A percentile compares a stretch with the other conserved stretches of the same genome.
Evolutionary conservation across 2,329 filamentous ascomycete genomes (phyloP).

Genomic region (Phyllosticta citribraziliensis): DNA sequence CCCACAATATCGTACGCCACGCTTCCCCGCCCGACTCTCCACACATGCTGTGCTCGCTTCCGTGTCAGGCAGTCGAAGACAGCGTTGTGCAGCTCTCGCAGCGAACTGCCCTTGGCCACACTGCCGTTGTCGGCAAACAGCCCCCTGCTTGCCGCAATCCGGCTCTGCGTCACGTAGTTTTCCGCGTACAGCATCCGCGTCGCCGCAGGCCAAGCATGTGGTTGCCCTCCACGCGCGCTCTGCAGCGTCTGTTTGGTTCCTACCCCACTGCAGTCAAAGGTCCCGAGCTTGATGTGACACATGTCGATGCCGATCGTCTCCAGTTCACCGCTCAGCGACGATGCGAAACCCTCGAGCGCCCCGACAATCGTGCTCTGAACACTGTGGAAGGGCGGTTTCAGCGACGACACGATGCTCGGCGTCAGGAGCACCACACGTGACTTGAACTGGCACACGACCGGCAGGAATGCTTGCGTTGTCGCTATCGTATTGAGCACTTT

Average conservation of each 20-base stretch:
- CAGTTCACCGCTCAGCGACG: constrained; percentile 71
- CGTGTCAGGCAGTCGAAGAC: constrained; percentile 83
- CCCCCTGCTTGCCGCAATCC: constrained; percentile 40
- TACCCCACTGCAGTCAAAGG: constrained; percentile 71
- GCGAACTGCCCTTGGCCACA: constrained; percentile 52
- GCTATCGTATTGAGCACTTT: constrained; percentile 84
- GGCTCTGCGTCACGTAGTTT: constrained; percentile 29
- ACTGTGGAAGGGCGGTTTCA: constrained; percentile 70
- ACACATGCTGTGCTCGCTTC: constrained; percentile 47
- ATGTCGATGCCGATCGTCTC: constrained; percentile 66
- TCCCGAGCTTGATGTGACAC: constrained; percentile 81
- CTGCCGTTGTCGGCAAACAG: constrained; percentile 38
- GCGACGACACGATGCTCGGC: constrained; percentile 68
- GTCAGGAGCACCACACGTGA: constrained; percentile 67
- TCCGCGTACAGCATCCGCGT: constrained; percentile 26
- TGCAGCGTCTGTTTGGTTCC: constrained; percentile 33
- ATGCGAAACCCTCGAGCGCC: constrained; percentile 76
- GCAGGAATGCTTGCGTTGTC: constrained; percentile 75
- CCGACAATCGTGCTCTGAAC: constrained; percentile 80
- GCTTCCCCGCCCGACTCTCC: constrained; percentile 77
- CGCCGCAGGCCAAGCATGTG: constrained; percentile 28
- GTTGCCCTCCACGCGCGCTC: constrained; percentile 23
- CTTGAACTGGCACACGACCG: constrained; percentile 43
- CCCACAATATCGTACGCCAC: constrained; percentile 79
- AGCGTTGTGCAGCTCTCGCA: constrained; percentile 72